phyloP scores from a whole-genome alignment of 192 early-diverging fungal species.

The Coemansia sp. region DNA sequence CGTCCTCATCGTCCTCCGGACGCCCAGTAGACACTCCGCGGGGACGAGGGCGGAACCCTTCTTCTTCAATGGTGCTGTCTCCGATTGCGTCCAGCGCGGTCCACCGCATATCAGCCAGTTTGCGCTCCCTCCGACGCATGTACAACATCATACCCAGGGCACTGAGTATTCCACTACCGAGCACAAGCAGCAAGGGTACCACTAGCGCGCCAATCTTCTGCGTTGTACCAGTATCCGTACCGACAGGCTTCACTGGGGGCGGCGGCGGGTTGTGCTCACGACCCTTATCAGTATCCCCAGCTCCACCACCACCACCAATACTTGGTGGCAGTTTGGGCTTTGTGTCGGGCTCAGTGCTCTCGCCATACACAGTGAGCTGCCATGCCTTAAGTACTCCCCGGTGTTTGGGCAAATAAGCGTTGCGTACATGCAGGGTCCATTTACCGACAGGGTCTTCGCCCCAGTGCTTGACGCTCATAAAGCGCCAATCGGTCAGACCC shows the following conservation, averaged over 20 bases:
- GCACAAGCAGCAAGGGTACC: neutral
- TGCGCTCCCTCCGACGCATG: conserved; percentile 49
- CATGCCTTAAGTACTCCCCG: conserved; percentile 68
- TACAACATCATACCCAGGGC: conserved; percentile 36
- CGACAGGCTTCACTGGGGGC: neutral
- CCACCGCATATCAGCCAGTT: conserved; percentile 42
- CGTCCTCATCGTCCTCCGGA: conserved; percentile 39
- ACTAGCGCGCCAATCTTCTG: conserved; percentile 22
- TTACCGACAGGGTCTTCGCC: conserved; percentile 84
- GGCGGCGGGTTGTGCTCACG: neutral
- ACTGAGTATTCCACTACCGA: conserved; percentile 21
- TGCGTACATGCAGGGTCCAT: conserved; percentile 79
- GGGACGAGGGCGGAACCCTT: neutral
- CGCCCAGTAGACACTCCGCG: neutral
- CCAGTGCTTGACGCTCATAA: conserved; percentile 98
- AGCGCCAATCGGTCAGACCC: conserved; percentile 89
- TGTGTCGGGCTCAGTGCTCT: conserved; percentile 53
- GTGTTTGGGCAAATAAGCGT: conserved; percentile 60
- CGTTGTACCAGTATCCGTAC: neutral
- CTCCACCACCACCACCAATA: neutral
- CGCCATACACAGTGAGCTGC: conserved; percentile 73
- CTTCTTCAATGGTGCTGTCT: conserved; percentile 19
- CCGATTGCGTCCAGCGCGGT: conserved; percentile 35
- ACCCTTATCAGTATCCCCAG: neutral
- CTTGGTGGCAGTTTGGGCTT: neutral